These are phyloP conservation scores for Collariella sp. DNA, from an alignment of 495 filamentous ascomycete species.

Conservation along the genomic window DNA sequence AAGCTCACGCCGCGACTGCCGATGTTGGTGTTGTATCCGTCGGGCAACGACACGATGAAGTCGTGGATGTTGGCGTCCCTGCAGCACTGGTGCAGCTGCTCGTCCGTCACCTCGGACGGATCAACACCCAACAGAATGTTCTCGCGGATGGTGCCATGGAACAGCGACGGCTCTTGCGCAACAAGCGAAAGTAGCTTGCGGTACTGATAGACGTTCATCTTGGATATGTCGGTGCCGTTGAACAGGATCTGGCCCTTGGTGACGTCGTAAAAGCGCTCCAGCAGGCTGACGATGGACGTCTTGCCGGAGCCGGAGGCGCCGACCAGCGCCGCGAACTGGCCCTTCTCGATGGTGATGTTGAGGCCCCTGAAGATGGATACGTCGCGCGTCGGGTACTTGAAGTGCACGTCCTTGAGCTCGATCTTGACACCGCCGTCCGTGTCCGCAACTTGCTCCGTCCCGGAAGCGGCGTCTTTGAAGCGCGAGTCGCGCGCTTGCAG, in stretches of 20 bases:
- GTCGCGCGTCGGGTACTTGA: slow-evolving; percentile 50
- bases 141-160: slow-evolving; percentile 48
- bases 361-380: slow-evolving; percentile 43
- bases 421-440: slow-evolving; percentile 43
- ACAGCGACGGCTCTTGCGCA: slow-evolving; percentile 52
- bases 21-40: slow-evolving; percentile 52
- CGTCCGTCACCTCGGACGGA: slow-evolving; percentile 34
- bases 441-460: slow-evolving; percentile 24
- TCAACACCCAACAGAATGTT: slow-evolving; percentile 49
- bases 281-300: slow-evolving; percentile 54
- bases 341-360: slow-evolving; percentile 51
- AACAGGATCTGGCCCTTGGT: slow-evolving; percentile 44
- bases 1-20: slow-evolving; percentile 55
- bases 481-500: slow-evolving; percentile 32
- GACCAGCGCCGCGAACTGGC: slow-evolving; percentile 61
- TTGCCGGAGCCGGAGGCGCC: slow-evolving; percentile 69
- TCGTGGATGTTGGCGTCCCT: slow-evolving; percentile 53
- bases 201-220: slow-evolving; percentile 40
- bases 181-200: slow-evolving; percentile 51
- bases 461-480: slow-evolving; percentile 16
- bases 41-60: slow-evolving; percentile 52
- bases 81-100: slow-evolving; percentile 48
- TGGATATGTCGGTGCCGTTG: slow-evolving; percentile 42
- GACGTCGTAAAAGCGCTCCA: slow-evolving; percentile 57
- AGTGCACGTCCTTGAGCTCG: slow-evolving; percentile 48